These are phyloP conservation scores for Ophiostoma piceae DNA, from an alignment of 2,329 filamentous ascomycete genomes.

Conservation along the genomic window DNA sequence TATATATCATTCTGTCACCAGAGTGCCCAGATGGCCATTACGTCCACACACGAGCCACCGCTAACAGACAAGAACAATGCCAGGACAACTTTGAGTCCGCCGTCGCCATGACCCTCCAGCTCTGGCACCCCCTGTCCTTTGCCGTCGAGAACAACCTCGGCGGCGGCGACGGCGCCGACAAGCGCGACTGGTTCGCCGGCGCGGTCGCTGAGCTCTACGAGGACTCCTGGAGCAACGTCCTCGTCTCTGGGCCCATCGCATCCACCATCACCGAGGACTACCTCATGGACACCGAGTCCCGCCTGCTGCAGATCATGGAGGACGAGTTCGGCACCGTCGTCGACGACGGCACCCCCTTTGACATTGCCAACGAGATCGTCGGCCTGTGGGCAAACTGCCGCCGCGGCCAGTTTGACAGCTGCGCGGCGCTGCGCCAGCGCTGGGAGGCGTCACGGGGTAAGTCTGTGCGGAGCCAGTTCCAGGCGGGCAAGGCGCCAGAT, in stretches of 20 bases:
- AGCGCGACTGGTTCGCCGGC: constrained; percentile 94
- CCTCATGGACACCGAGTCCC: constrained; percentile 74
- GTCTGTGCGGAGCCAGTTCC: constrained; percentile 50
- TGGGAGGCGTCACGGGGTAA: constrained; percentile 59
- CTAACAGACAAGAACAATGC: constrained; percentile 43
- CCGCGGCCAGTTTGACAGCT: constrained; percentile 59
- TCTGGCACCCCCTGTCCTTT: constrained; percentile 83
- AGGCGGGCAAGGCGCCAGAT: constrained; percentile 50
- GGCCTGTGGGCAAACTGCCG: constrained; percentile 59
- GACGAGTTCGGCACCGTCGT: constrained; percentile 94
- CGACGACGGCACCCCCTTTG: constrained; percentile 78
- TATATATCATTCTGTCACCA: neutral
- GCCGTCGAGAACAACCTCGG: constrained; percentile 86
- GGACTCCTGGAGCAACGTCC: constrained; percentile 28
- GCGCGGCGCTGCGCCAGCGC: constrained; percentile 57
- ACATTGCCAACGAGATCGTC: constrained; percentile 69
- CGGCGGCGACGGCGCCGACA: constrained; percentile 73
- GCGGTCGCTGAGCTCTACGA: constrained; percentile 74
- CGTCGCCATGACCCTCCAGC: constrained; percentile 76
- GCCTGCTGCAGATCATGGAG: constrained; percentile 83
- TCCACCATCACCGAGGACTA: constrained; percentile 43
- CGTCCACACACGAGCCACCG: neutral
- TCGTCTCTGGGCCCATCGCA: constrained; percentile 30
- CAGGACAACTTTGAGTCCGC: constrained; percentile 74
- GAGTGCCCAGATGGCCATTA: neutral